Evolutionary conservation across 257 asterid genomes (phyloP), one percentile per base, ranked within the genome.

Genomic region (Solanum rostratum): DNA sequence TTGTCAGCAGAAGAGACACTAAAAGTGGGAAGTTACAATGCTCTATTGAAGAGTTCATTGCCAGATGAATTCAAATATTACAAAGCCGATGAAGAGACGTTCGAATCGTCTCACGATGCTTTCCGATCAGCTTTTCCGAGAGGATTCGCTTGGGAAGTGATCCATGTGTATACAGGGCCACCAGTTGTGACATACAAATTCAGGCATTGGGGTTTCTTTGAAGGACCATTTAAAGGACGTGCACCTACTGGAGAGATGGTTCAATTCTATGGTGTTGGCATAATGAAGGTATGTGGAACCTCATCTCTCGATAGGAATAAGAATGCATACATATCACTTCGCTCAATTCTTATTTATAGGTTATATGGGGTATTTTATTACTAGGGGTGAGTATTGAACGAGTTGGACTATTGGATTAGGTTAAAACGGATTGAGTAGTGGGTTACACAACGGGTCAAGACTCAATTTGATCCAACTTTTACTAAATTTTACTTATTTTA

Each of bases 141-240:
- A 0, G 99, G 99, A 2, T 95, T 95, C 24, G 95, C 98, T 1
- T 95, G 99, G 97, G 99, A 95, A 85, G 97, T 94, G 59, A 62
- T 91, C 39, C 88, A 88, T 0, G 99, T 95, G 5, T 93, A 91
- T 62, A 90, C 98, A 0, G 96, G 94, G 1, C 99, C 99, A 6
- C 99, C 99, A 1, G 69, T 91, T 8, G 87, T 95, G 8, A 60
- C 94, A n/a, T 94, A 89, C 86, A 95, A 95, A 87, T 95, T 92
- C 86, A 86, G 99, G 89, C 99, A 95, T 50, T 95, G 99, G 99
- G 99, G 98, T 46, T 95, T 86, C 86, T 95, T 93, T 62, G 98
- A 95, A 89, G 99, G 98, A 0, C 95, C 97, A 18, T 95, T 93
- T 89, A 93, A 95, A 80, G 94, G 90, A 10, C 94, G 90, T 69